phyloP scores from a whole-genome alignment of 108 stramenopile genomes.

The Pelagomonas calceolata region DNA sequence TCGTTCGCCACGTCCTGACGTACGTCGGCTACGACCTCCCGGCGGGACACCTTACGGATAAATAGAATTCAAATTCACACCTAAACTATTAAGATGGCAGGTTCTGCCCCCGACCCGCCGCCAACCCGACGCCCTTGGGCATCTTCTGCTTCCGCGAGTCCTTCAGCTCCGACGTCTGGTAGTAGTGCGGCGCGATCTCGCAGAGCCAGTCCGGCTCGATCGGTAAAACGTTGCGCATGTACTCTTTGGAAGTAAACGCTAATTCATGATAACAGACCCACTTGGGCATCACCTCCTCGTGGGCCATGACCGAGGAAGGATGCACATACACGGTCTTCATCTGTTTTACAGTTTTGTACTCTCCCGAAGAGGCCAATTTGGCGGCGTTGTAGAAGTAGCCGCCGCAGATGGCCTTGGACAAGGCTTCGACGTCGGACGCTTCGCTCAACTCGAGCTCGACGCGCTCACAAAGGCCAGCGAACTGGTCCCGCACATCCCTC shows the following conservation, averaged over 20 bases:
- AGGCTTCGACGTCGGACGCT: conserved; percentile 58
- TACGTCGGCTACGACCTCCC: no score
- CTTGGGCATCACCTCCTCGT: conserved; percentile 75
- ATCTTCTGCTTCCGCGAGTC: conserved; percentile 77
- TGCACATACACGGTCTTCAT: conserved; percentile 88
- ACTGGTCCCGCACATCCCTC: conserved; percentile 91
- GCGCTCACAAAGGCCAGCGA: conserved; percentile 91
- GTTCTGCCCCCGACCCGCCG: no score
- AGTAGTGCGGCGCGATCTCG: conserved; percentile 96
- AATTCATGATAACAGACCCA: conserved; percentile 93
- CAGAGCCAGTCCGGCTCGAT: conserved; percentile 88
- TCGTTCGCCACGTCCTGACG: no score
- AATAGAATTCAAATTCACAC: no score
- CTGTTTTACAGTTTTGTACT: conserved; percentile 93
- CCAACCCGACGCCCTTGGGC: conserved; percentile 41
- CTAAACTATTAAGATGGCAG: no score
- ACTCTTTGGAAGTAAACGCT: conserved; percentile 94
- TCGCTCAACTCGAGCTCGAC: conserved; percentile 81
- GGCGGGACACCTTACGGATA: no score
- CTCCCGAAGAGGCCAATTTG: conserved; percentile 68
- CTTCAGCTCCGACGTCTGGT: conserved; percentile 76
- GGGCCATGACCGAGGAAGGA: conserved; percentile 81
- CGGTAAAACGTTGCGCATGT: conserved; percentile 88
- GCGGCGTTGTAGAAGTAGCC: conserved; percentile 98
- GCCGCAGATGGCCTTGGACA: conserved; percentile 80